phyloP scores from a whole-genome alignment of 257 asterid genomes.

The Osmanthus fragrans region DNA sequence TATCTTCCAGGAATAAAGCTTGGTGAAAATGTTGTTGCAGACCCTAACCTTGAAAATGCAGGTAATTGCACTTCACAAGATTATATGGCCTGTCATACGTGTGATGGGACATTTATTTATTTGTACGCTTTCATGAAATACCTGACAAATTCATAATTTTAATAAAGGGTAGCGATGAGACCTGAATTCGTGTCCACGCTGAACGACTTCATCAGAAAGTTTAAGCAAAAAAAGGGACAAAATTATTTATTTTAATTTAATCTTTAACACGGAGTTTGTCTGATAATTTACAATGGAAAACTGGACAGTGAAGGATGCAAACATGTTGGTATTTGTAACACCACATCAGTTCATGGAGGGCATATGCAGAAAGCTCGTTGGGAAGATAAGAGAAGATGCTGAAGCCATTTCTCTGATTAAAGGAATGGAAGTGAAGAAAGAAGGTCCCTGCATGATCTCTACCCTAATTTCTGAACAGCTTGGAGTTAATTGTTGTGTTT shows the following conservation, averaged over 20 bases:
- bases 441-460: constrained; percentile 95
- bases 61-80: constrained; percentile 32
- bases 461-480: constrained; percentile 68
- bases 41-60: constrained; percentile 76
- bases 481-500: constrained; percentile 71
- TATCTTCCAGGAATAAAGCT: constrained; percentile 85
- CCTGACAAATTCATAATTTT: neutral
- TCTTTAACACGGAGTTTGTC: neutral
- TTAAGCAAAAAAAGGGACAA: neutral
- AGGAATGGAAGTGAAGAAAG: constrained; percentile 93
- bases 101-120: neutral
- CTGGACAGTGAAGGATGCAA: constrained; percentile 66
- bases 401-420: constrained; percentile 76
- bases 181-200: neutral
- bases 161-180: neutral
- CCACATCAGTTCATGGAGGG: constrained; percentile 97
- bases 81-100: too few relatives aligned
- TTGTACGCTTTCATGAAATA: too few relatives aligned
- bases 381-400: constrained; percentile 60
- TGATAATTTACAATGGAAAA: neutral
- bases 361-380: constrained; percentile 64
- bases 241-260: neutral
- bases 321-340: constrained; percentile 82
- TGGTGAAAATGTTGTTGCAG: constrained; percentile 76
- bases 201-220: neutral